Base-by-base conservation (phyloP, 352 stramenopile genomes). In the Elongisporangium anandrum region DNA sequence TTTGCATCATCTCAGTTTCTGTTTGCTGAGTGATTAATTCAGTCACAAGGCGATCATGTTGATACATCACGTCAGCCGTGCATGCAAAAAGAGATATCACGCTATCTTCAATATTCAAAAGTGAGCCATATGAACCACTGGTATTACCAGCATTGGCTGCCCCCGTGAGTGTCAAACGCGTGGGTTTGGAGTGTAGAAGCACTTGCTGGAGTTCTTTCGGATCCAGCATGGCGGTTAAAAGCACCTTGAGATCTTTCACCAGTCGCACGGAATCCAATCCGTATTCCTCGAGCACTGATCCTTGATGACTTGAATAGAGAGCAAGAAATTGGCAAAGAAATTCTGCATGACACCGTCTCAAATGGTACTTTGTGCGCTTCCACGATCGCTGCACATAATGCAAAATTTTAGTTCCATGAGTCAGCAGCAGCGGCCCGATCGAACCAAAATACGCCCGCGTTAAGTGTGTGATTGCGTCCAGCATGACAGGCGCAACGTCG, bases 331-430 rank as follows among this genome's bases (percentile, higher is more conserved):
- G 59, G 52, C 79, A 63, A 3, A 94, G 54, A 68, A 87, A 91
- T 48, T 90, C 77, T 5, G 72, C 73, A 5, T 75, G 66, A 12
- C 69, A 68, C 19, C 59, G 58, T 26, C 72, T 70, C 2, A 72
- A 52, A 16, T 61, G 72, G 17, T 70, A 74, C 16, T 72, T 72
- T 3, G 68, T 73, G 5, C 48, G 16, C 61, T 79, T 85, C 61
- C 84, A 92, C 6, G 77, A 77, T 16, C 77, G 68, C 54, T 76
- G 79, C 61, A 91, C 79, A 61, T 76, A 94, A 26, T 87, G 73
- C 20, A 92, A 26, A 41, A 91, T 61, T 4, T 66, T 64, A 15
- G 80, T 52, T 24, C 73, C 73, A 38, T 73, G 57, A 3, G 66
- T 66, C 17, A 90, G 58, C 39, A 88, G 52, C 19, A 73, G 65